These are phyloP conservation scores for Tricholoma saponaceum DNA, from an alignment of 768 basidiomycete species.

Conservation along the genomic window DNA sequence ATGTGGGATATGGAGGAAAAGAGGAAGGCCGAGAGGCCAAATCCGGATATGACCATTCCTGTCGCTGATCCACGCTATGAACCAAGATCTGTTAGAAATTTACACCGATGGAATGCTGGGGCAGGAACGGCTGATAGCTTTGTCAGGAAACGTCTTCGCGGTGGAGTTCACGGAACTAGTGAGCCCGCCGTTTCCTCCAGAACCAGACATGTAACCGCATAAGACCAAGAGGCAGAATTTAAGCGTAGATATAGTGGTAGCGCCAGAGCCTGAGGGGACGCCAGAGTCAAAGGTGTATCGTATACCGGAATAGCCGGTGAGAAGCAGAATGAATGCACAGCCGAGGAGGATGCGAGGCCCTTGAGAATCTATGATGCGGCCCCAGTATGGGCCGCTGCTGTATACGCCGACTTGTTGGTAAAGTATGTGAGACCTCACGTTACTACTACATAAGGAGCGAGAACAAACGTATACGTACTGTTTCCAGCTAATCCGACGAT, in stretches of 20 bases:
- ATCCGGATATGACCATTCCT: conserved; percentile 79
- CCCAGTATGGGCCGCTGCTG: conserved; percentile 72
- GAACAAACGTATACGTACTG: conserved; percentile 37
- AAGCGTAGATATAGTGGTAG: conserved; percentile 34
- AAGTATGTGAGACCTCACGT: too few relatives aligned
- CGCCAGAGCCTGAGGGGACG: conserved; percentile 29
- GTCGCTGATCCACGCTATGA: conserved; percentile 71
- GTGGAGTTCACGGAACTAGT: conserved; percentile 73
- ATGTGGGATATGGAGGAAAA: conserved; percentile 76
- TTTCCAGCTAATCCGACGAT: conserved; percentile 80
- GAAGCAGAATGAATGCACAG: conserved; percentile 52
- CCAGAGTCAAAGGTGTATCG: conserved; percentile 60
- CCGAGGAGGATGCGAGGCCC: conserved; percentile 70
- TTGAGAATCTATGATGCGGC: conserved; percentile 67
- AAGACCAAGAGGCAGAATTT: conserved; percentile 49
- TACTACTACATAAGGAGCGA: too few relatives aligned
- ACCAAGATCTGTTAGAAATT: background rate
- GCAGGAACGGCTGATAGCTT: conserved; percentile 42
- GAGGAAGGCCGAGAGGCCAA: conserved; percentile 87
- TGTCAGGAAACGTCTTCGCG: conserved; percentile 78
- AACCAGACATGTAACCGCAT: conserved; percentile 71
- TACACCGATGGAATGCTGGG: too few relatives aligned
- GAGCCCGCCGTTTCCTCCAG: conserved; percentile 72
- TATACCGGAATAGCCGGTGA: conserved; percentile 75
- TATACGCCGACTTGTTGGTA: conserved; percentile 67